A percentile compares a stretch with the other conserved stretches of the same genome.
Evolutionary conservation across 1,284 basidiomycete genomes (phyloP).

Genomic region (Heterobasidion parviporum): DNA sequence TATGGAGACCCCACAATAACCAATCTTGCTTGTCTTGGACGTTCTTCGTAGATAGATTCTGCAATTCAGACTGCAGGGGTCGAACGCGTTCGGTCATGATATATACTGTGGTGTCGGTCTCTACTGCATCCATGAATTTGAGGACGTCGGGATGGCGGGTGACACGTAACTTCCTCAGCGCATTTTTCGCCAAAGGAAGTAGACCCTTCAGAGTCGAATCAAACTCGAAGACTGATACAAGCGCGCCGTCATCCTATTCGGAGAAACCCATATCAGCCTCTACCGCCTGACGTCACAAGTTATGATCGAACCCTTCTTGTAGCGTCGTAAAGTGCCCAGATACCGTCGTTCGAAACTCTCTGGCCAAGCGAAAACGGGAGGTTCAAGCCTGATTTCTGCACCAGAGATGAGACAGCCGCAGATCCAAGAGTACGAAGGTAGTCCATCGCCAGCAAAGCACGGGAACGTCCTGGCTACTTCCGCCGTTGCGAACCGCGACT

Average conservation of each 20-base stretch:
- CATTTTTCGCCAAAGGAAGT: constrained; percentile 82
- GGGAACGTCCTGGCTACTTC: no score
- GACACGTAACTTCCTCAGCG: constrained; percentile 84
- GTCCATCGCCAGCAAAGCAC: constrained; percentile 49
- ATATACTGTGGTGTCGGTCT: constrained; percentile 82
- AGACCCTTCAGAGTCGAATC: constrained; percentile 54
- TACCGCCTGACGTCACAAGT: not conserved
- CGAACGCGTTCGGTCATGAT: constrained; percentile 93
- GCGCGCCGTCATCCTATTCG: constrained; percentile 76
- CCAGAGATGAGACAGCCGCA: constrained; percentile 80
- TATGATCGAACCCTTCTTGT: constrained; percentile 62
- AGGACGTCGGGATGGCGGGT: constrained; percentile 94
- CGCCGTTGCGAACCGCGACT: no score
- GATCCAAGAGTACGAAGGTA: constrained; percentile 78
- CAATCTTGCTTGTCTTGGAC: constrained; percentile 74
- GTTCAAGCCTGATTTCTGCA: constrained; percentile 85
- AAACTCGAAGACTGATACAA: constrained; percentile 86
- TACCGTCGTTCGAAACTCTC: constrained; percentile 61
- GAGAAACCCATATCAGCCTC: constrained; percentile 13
- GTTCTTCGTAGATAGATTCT: constrained; percentile 56
- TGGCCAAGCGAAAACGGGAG: constrained; percentile 84
- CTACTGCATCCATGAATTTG: constrained; percentile 89
- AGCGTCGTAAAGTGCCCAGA: constrained; percentile 86
- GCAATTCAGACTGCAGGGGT: constrained; percentile 63
- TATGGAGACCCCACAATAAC: constrained; percentile 90